Evolutionary conservation across 768 basidiomycete genomes (phyloP).

Genomic region (Termitomyces sp.): DNA sequence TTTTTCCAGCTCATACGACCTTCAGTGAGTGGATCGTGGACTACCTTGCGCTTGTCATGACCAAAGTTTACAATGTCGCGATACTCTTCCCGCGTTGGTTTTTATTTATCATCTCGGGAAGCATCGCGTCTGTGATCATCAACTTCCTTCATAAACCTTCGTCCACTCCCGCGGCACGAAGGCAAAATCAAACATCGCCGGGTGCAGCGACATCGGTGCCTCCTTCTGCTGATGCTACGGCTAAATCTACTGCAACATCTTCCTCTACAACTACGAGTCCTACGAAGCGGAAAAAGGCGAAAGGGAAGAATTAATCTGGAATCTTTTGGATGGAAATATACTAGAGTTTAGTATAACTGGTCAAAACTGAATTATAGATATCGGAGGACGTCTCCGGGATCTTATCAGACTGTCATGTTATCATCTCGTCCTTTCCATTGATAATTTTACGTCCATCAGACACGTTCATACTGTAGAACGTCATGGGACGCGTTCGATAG

Average conservation of each 20-base stretch:
- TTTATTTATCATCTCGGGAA: constrained; percentile 63
- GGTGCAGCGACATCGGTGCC: not conserved
- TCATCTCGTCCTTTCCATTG: no score
- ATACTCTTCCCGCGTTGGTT: constrained; percentile 68
- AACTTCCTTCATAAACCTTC: constrained; percentile 52
- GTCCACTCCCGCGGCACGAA: not conserved
- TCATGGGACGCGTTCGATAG: no score
- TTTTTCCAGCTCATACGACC: not conserved
- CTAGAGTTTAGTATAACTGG: not conserved
- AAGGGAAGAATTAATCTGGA: constrained; percentile 4
- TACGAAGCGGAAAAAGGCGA: constrained; percentile 14
- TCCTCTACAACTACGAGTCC: constrained; percentile 7
- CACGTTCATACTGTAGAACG: no score
- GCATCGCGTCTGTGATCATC: constrained; percentile 62
- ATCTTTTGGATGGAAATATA: not conserved
- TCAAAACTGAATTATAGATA: no score
- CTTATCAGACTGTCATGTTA: no score
- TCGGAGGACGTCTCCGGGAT: no score
- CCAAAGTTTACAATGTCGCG: constrained; percentile 48
- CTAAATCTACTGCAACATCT: constrained; percentile 3
- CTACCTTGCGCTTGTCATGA: constrained; percentile 46
- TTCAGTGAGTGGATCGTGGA: constrained; percentile 68
- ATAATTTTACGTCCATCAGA: no score
- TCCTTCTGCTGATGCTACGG: not conserved
- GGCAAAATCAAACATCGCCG: not conserved